Evolutionary conservation across 139 green algal species (phyloP), one percentile per base, ranked within the genome.

Genomic region (Protoeuglena noctilucae): DNA sequence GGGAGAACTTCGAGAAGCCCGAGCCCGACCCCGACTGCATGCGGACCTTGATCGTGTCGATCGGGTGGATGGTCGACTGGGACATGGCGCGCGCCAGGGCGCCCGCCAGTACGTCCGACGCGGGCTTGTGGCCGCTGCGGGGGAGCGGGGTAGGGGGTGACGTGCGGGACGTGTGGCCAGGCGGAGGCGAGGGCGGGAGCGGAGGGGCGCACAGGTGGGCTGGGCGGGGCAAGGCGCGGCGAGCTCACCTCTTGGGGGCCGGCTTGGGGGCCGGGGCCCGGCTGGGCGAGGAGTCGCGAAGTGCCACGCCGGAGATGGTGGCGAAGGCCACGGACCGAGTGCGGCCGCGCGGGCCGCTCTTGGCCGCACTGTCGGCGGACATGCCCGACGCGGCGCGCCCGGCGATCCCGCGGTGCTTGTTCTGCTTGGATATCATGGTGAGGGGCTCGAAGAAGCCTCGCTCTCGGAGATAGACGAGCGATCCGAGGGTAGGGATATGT

Each of bases 21-120:
- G 47, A 7, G 24, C 9, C 25, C 27, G 14, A 46, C 0, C 62
- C 58, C 21, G 67, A 53, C 55, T 81, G 73, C 66, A 81, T 70
- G 0, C 67, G 64, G 1, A 94, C 85, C 60, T 94, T 94, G 23
- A 94, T 70, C 4, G 86, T 94, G 63, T 94, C 86, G 22, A 94
- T 57, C 14, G 86, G 86, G 71, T 94, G 86, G 57, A 94, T 94
- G 34, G 82, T 93, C 56, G 62, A 69, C 71, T 94, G 85, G 3
- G 70, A 83, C 7, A 79, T 74, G 7, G 84, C 84, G 5, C 85
- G 69, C 4, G 85, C 85, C 17, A 92, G 63, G 0, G 84, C 84
- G 1, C 85, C 85, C 17, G 82, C 82, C 18, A 94, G 26, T 17
- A 93, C 80, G 49, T 94, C 85, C 23, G 61, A 69, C 28, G 70